Evolutionary conservation across 192 early-diverging fungal species (phyloP), one percentile per base, ranked within the genome.

Genomic region (Coemansia sp.): DNA sequence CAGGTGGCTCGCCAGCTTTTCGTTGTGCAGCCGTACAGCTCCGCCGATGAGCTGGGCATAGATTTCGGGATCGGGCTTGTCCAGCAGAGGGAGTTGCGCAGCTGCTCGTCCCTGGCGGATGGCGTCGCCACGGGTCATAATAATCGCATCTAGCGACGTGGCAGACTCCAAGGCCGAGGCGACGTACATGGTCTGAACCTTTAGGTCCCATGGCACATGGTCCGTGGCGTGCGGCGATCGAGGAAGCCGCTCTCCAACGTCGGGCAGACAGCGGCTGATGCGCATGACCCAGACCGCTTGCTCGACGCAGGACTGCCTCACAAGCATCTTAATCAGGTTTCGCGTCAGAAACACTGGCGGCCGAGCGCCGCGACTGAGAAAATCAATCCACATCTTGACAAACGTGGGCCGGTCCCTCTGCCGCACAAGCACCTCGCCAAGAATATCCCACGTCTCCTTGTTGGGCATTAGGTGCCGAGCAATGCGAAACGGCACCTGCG

Each of bases 231-330:
- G 56, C 30, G 68, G 62, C 32, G 75, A 27, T 32, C 55, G 64
- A 30, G 80, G 71, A 10, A 69, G 66, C 2, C 24, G 27, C 5
- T 66, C 67, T 2, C 81, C 81, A n/a, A 66, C 24, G 40, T 82
- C 71, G 4, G 80, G 80, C 52, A 83, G 65, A 2, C 62, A 68
- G 5, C 81, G 81, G 50, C 81, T 73, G 20, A 83, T 83, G 43
- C 81, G 75, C 81, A 83, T 83, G 10, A 68, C 73, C 81, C 75
- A 78, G 34, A 78, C 53, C 2, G 81, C 81, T 59, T 83, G 76
- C 62, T 83, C 81, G 13, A 83, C 58, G 27, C 67, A 69, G 43
- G 64, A 53, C 61, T 83, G 81, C 20, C 67, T 66, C 43, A 74
- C 76, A 34, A 83, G 69, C 59, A 73, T 66, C 56, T 69, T 72